A percentile compares a stretch with the other conserved stretches of the same genome.
Conservation (phyloP, 495 filamentous ascomycete species). For the Penicillium fimorum region DNA sequence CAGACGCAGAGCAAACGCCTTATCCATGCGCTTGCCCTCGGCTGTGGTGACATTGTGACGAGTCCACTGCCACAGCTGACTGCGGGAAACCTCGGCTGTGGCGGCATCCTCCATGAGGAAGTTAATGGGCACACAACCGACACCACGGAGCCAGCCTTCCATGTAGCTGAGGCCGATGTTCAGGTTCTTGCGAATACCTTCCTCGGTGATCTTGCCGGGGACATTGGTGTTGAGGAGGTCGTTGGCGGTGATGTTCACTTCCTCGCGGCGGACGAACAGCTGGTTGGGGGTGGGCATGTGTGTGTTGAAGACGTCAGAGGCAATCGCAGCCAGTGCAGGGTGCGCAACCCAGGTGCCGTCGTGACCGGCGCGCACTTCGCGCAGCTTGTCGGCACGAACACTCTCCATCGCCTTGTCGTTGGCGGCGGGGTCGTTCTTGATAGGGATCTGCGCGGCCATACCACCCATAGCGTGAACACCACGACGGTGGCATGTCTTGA, state of each 20-base stretch:
- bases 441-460: constrained; percentile 98
- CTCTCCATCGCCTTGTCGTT: constrained; percentile 94
- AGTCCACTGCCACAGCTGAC: constrained; percentile 95
- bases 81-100: constrained; percentile 90
- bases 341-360: constrained; percentile 98
- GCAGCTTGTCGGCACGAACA: constrained; percentile 92
- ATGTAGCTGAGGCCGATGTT: constrained; percentile 97
- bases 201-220: constrained; percentile 89
- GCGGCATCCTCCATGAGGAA: constrained; percentile 99
- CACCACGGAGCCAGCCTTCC: constrained; percentile 94
- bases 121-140: constrained; percentile 98
- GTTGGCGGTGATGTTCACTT: constrained; percentile 80
- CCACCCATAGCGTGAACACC: constrained; percentile 99
- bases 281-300: constrained; percentile 99
- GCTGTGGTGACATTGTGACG: constrained; percentile 79
- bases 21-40: constrained; percentile 91
- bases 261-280: constrained; percentile 85
- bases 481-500: constrained; percentile 94
- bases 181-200: constrained; percentile 95
- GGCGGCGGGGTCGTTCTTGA: constrained; percentile 86
- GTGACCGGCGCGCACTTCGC: constrained; percentile 92
- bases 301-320: constrained; percentile 94
- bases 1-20: constrained; percentile 81
- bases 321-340: constrained; percentile 86
- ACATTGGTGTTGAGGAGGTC: constrained; percentile 99